Evolutionary conservation across 305 asterid genomes (phyloP).

Genomic region (Striga hermonthica): DNA sequence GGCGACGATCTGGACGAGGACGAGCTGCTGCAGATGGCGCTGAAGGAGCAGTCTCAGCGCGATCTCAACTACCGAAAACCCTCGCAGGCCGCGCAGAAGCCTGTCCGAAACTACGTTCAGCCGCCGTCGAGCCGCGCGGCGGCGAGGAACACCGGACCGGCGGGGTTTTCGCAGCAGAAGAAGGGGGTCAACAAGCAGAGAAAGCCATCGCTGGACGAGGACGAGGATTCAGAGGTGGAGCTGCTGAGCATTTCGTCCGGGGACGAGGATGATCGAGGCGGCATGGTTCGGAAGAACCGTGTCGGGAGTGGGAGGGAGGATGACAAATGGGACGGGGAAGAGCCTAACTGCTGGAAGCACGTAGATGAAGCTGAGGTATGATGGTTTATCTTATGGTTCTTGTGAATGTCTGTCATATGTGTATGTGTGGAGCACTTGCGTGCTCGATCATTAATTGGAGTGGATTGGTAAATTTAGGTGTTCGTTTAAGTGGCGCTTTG

Average conservation of each 20-base stretch:
- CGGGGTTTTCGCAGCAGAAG: conserved; percentile 33
- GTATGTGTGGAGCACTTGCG: neutral
- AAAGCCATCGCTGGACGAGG: conserved; percentile 57
- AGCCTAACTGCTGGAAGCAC: conserved; percentile 90
- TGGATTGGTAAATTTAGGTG: conserved; percentile 24
- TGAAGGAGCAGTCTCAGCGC: conserved; percentile 86
- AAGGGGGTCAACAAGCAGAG: conserved; percentile 40
- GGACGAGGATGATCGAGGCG: conserved; percentile 86
- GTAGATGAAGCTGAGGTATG: conserved; percentile 92
- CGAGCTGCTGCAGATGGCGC: conserved; percentile 92
- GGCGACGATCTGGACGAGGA: conserved; percentile 87
- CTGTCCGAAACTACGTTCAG: conserved; percentile 85
- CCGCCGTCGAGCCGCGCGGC: conserved; percentile 58
- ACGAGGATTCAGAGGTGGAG: conserved; percentile 96
- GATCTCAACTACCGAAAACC: conserved; percentile 74
- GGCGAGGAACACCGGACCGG: conserved; percentile 31
- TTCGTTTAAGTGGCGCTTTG: conserved; percentile 18
- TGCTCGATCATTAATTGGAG: conserved; percentile 24
- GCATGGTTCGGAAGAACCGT: conserved; percentile 49
- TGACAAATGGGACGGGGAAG: conserved; percentile 89
- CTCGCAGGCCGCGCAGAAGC: conserved; percentile 54
- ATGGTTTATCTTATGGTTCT: neutral
- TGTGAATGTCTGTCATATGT: neutral
- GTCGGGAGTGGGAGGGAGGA: conserved; percentile 54
- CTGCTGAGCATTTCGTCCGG: conserved; percentile 97